Base-by-base conservation (phyloP, 192 early-diverging fungal species). In the Backusella mclennaniae region DNA sequence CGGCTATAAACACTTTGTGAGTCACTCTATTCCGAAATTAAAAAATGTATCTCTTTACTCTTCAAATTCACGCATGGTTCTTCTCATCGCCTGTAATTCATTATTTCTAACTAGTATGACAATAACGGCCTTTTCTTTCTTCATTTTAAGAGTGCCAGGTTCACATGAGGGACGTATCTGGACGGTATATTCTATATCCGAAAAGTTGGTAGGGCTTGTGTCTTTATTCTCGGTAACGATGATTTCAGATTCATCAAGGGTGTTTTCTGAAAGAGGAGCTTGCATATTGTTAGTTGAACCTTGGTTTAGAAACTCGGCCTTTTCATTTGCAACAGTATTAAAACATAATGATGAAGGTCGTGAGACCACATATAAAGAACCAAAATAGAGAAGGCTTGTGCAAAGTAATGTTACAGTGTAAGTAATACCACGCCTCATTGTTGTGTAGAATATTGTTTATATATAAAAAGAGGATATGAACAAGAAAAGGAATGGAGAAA, bases 41-140 rank as follows among this genome's bases (percentile, higher is more conserved):
- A 52, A 56, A 56, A 21, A 53, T 53, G 21, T 21, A 21, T 35
- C 21, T 56, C 26, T 26, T 41, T 72, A 77, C 77, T 88, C 84
- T 78, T 96, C 93, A 23, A 96, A 88, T 80, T 92, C 85, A 5
- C 83, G 77, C 76, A 96, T 85, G 1, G 94, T 83, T 56, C 84
- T 82, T 66, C 85, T 82, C 76, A 94, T 87, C 7, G 84, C 83
- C 56, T 90, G 81, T 78, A 93, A 70, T 66, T 95, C 94, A 35
- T 78, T 77, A 79, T 95, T 94, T 76, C 92, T 87, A 19, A 84
- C 83, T 21, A 95, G 81, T 19, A 95, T 87, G 21, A 95, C 91
- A 82, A 94, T 89, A 3, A 84, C 90, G 8, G 90, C 93, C 31
- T 79, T 79, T 11, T 67, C 78, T 11, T 33, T 71, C 21, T 71